Conservation (phyloP, 768 basidiomycete genomes). For the Macrocybe gigantea region DNA sequence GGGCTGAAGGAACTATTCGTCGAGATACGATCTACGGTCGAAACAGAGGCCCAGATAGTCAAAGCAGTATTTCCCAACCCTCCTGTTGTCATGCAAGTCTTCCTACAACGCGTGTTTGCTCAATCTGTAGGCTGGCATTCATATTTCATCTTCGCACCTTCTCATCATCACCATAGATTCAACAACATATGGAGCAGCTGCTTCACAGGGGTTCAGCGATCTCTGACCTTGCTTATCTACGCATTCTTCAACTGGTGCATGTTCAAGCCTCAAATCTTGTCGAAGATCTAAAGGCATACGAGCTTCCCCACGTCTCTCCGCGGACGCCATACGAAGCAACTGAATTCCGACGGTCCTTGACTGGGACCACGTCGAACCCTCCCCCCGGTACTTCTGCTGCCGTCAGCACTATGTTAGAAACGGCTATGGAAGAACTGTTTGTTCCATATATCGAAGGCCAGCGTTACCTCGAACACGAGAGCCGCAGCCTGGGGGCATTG, state of each 20-base stretch:
- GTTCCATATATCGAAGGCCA: slow-evolving; percentile 90
- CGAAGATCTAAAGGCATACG: slow-evolving; percentile 89
- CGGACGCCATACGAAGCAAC: slow-evolving; percentile 58
- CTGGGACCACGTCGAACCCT: slow-evolving; percentile 36
- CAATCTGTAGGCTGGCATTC: slow-evolving; percentile 68
- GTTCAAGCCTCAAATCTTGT: slow-evolving; percentile 71
- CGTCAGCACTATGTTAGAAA: slow-evolving; percentile 87
- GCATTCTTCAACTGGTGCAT: slow-evolving; percentile 85
- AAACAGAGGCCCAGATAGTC: slow-evolving; percentile 95
- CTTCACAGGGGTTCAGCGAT: slow-evolving; percentile 68
- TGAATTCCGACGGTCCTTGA: slow-evolving; percentile 55
- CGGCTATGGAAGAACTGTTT: slow-evolving; percentile 93
- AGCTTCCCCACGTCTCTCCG: slow-evolving; percentile 63
- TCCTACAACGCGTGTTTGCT: slow-evolving; percentile 94
- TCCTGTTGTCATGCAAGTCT: slow-evolving; percentile 94
- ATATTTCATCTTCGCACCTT: background rate
- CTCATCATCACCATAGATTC: slow-evolving; percentile 56
- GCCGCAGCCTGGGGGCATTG: slow-evolving; percentile 71
- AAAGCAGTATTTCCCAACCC: slow-evolving; percentile 99
- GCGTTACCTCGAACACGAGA: slow-evolving; percentile 89
- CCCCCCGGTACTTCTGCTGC: slow-evolving; percentile 46
- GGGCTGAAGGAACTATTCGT: slow-evolving; percentile 75
- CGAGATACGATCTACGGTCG: slow-evolving; percentile 88
- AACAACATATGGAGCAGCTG: slow-evolving; percentile 92
- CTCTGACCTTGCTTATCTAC: slow-evolving; percentile 87